These are phyloP conservation scores for Auriscalpium orientale DNA, from an alignment of 768 basidiomycete species.

Conservation along the genomic window DNA sequence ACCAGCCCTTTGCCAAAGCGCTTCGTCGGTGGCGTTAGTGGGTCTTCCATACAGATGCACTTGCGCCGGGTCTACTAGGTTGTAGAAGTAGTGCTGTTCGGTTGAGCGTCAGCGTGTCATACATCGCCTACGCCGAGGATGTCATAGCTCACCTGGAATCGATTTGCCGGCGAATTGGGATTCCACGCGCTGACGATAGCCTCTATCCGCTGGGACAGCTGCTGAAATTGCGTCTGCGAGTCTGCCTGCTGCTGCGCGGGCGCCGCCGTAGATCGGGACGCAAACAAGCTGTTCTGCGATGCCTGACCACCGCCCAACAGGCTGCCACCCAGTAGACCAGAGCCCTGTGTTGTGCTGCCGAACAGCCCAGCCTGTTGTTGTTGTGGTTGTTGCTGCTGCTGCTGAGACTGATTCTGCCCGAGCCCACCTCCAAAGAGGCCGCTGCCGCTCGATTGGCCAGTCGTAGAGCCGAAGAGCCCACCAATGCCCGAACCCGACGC, in stretches of 20 bases:
- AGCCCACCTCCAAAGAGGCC: slow-evolving; percentile 4
- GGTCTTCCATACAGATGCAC: slow-evolving; percentile 66
- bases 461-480: slow-evolving; percentile 17
- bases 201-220: slow-evolving; percentile 53
- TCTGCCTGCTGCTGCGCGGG: slow-evolving; percentile 45
- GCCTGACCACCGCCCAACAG: slow-evolving; percentile 19
- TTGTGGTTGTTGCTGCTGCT: slow-evolving; percentile 6
- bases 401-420: not conserved
- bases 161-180: slow-evolving; percentile 55
- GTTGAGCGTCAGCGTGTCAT: not conserved
- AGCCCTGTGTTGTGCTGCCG: slow-evolving; percentile 10
- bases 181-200: slow-evolving; percentile 66
- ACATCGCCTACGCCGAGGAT: not conserved
- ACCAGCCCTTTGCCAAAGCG: slow-evolving; percentile 70
- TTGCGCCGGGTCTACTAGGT: slow-evolving; percentile 65
- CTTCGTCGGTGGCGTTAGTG: slow-evolving; percentile 61
- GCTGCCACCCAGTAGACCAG: slow-evolving; percentile 12
- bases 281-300: slow-evolving; percentile 15
- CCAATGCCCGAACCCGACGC: slow-evolving; percentile 4
- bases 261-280: slow-evolving; percentile 23
- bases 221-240: slow-evolving; percentile 49
- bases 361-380: slow-evolving; percentile 15
- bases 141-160: slow-evolving; percentile 60
- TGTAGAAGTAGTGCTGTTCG: slow-evolving; percentile 73
- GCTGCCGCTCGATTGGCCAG: slow-evolving; percentile 2